These are phyloP conservation scores for Paecilomyces fulvus DNA, from an alignment of 2,329 filamentous ascomycete genomes.

Conservation along the genomic window DNA sequence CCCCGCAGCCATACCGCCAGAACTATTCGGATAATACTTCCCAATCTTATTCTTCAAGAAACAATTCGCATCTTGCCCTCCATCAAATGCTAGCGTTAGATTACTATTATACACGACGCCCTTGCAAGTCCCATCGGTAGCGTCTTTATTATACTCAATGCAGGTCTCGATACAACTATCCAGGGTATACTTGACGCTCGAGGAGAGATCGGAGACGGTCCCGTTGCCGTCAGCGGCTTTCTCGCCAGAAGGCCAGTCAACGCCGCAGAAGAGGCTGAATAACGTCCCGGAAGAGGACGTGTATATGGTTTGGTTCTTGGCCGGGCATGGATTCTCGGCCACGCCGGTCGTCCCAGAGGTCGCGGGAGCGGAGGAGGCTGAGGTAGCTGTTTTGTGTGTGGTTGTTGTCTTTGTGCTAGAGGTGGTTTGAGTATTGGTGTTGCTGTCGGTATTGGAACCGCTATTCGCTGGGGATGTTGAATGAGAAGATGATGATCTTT, in stretches of 20 bases:
- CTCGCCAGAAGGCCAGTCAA: background rate
- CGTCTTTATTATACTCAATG: background rate
- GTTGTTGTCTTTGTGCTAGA: no score
- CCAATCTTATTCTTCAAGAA: no score
- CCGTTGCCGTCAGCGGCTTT: background rate
- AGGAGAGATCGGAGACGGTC: background rate
- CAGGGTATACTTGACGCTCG: background rate
- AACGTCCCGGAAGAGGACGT: background rate
- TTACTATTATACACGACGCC: no score
- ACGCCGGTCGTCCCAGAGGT: slow-evolving; percentile 1
- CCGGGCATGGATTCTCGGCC: slow-evolving; percentile 1
- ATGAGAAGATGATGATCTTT: no score
- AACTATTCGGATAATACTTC: no score
- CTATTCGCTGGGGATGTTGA: no score
- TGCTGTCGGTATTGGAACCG: no score
- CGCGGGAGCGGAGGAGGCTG: background rate
- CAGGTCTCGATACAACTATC: background rate
- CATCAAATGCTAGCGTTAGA: no score
- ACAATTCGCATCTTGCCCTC: no score
- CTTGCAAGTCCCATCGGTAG: no score
- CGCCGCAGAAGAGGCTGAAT: slow-evolving; percentile 1
- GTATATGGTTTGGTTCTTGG: background rate
- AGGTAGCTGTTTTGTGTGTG: background rate
- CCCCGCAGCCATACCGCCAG: no score
- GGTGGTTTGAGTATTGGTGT: no score